Evolutionary conservation across 306 rosid genomes (phyloP), one percentile per base, ranked within the genome.

Genomic region (Chamaecrista fasciculata): DNA sequence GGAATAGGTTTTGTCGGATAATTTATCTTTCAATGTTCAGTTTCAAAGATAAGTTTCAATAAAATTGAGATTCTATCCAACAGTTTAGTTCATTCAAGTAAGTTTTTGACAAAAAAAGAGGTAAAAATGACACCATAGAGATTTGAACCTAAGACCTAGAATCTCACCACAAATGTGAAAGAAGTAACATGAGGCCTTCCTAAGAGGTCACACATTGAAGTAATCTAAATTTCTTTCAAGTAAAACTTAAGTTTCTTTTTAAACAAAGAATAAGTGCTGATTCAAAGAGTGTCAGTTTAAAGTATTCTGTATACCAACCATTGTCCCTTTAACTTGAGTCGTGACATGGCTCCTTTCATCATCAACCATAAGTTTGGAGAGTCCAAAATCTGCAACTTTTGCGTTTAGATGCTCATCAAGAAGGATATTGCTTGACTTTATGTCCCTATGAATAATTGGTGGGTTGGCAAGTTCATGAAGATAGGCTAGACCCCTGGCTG

Each of bases 341-440:
- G 89, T 80, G 73, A 89, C 62, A 70, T 92, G 89, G 49, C 80
- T 86, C 58, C 71, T 80, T 20, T 78, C 88, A 77, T 71, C 31
- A 31, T 89, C 92, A 74, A 68, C 78, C 75, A 86, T 83, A 65
- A 82, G 92, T 63, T 89, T 92, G 63, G 90, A 92, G 81, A 87
- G 88, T 48, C 98, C 98, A 67, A 92, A 92, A 77, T 92, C 98
- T 0, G 93, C 82, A 43, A 92, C 96, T 79, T 92, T 92, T 11
- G 96, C 91, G 2, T 71, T 75, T 33, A 89, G 78, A 53, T 25
- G 73, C 39, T 68, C 76, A 48, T 92, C 98, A 51, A 89, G 84
- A 3, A 92, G 78, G 75, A 92, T 89, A 29, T 92, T 92, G 84
- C 79, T 74, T 56, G 96, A 89, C 72, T 92, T 92, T 6, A 89